These are phyloP conservation scores for Ichthyophthirius multifiliis DNA, from an alignment of 169 alveolate species.

Conservation along the genomic window DNA sequence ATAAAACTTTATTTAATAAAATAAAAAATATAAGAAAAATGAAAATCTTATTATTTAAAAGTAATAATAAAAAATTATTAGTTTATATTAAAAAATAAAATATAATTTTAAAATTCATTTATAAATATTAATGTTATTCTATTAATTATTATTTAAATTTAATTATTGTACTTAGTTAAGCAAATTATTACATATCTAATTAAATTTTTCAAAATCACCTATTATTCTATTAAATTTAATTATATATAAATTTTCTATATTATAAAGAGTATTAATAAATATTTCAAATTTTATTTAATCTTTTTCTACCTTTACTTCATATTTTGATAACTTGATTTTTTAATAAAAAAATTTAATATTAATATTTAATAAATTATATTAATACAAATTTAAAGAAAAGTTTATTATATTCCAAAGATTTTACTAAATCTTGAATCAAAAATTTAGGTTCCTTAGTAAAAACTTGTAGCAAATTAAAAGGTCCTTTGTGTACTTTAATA, in stretches of 20 bases:
- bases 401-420: neutral
- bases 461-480: constrained; percentile 54
- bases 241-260: neutral
- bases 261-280: neutral
- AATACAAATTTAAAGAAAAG: neutral
- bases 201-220: neutral
- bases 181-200: neutral
- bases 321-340: neutral
- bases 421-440: constrained; percentile 3
- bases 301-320: neutral
- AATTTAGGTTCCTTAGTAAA: constrained; percentile 50
- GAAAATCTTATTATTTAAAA: no score
- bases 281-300: neutral
- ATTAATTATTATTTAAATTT: no score
- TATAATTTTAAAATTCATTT: no score
- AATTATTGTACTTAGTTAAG: neutral
- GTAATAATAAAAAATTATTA: no score
- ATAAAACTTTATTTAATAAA: no score
- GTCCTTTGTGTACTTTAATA: constrained; percentile 57
- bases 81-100: no score
- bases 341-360: neutral
- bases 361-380: neutral
- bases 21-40: no score
- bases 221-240: neutral
- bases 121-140: no score